A percentile compares a stretch with the other conserved stretches of the same genome.
Conservation (phyloP, 345 rosid species). For the Pelargonium nanum region DNA sequence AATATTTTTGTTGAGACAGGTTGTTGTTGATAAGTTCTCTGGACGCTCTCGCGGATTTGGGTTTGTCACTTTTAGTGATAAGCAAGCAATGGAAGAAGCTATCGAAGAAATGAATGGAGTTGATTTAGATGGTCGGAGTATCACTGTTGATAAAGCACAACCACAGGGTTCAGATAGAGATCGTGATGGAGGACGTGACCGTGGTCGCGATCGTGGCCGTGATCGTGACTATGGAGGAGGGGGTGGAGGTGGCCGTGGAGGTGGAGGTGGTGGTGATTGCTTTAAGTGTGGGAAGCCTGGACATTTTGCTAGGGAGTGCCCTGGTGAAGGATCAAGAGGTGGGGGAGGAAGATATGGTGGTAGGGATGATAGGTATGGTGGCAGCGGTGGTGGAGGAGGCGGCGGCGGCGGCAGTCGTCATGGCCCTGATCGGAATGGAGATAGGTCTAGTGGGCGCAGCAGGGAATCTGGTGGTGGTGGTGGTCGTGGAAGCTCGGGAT, state of each 20-base stretch:
- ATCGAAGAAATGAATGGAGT: slow-evolving; percentile 81
- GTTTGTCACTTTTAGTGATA: slow-evolving; percentile 81
- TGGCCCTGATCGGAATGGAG: slow-evolving; percentile 81
- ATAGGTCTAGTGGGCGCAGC: slow-evolving; percentile 57
- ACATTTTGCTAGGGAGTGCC: slow-evolving; percentile 94
- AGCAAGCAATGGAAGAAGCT: slow-evolving; percentile 82
- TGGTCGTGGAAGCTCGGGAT: slow-evolving; percentile 58
- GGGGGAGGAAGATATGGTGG: slow-evolving; percentile 19
- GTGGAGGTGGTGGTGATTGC: slow-evolving; percentile 71
- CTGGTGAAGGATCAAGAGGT: slow-evolving; percentile 46
- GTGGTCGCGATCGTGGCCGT: slow-evolving; percentile 37
- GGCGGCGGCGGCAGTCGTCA: slow-evolving; percentile 37
- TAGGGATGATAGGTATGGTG: slow-evolving; percentile 17
- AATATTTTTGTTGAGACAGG: slow-evolving; percentile 28
- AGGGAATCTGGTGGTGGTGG: slow-evolving; percentile 36
- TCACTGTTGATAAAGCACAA: slow-evolving; percentile 92
- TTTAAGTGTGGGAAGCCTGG: slow-evolving; percentile 95
- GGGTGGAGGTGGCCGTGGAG: slow-evolving; percentile 50
- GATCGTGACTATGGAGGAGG: slow-evolving; percentile 31
- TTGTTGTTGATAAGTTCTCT: slow-evolving; percentile 76
- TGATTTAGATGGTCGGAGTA: slow-evolving; percentile 84
- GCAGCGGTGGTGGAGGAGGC: slow-evolving; percentile 35
- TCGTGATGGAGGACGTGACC: slow-evolving; percentile 41
- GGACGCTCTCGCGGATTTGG: slow-evolving; percentile 99
- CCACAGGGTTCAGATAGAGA: slow-evolving; percentile 75